Conservation (phyloP, 1,139 yeast species). For the Hanseniaspora gamundiae region DNA sequence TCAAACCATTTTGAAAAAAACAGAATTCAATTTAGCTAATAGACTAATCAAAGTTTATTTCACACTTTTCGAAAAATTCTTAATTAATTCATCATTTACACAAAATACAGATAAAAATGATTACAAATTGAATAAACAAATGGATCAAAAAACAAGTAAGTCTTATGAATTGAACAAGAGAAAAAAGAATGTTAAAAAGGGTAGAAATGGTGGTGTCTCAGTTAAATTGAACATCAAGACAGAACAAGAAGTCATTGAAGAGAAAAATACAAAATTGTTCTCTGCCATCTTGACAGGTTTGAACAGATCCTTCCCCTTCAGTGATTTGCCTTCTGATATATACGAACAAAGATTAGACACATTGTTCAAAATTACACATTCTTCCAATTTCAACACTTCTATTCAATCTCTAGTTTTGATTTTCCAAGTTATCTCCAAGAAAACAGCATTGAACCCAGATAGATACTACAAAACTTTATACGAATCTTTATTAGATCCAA, state of each 20-base stretch:
- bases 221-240: constrained; percentile 49
- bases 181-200: constrained; percentile 42
- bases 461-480: constrained; percentile 82
- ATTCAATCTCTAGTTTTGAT: constrained; percentile 84
- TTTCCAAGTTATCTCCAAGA: constrained; percentile 52
- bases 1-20: constrained; percentile 77
- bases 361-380: constrained; percentile 80
- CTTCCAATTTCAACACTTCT: constrained; percentile 87
- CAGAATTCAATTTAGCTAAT: constrained; percentile 71
- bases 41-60: constrained; percentile 73
- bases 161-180: constrained; percentile 31
- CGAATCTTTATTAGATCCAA: constrained; percentile 77
- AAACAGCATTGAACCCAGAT: constrained; percentile 47
- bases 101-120: constrained; percentile 25
- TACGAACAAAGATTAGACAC: constrained; percentile 75
- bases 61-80: constrained; percentile 70
- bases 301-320: constrained; percentile 92
- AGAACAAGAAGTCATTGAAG: constrained; percentile 63
- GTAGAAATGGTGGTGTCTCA: constrained; percentile 76
- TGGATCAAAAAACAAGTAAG: constrained; percentile 18
- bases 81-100: constrained; percentile 39
- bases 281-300: constrained; percentile 90
- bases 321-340: constrained; percentile 58
- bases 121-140: constrained; percentile 12
- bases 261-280: constrained; percentile 71